Evolutionary conservation across 768 basidiomycete genomes (phyloP), one percentile per base, ranked within the genome.

Genomic region (Pleurotus sapidus): DNA sequence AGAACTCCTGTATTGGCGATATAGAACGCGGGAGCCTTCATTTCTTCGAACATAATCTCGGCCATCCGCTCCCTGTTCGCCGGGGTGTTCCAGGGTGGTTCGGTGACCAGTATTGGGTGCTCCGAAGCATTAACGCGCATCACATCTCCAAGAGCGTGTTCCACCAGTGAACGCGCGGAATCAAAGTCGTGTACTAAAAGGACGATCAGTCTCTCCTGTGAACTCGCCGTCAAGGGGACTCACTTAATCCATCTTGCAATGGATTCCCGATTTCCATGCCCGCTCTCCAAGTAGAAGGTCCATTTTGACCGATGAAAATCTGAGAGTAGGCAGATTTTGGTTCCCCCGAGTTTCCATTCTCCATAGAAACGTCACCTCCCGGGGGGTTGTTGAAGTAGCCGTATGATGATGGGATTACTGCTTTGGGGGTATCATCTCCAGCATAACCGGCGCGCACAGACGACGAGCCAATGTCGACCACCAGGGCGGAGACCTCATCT

Each of bases 401-500:
- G 72, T 93, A 98, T 45, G 84, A 80, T 3, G 95, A 91, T 6
- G 97, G 91, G 61, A 96, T 84, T 60, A 98, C 86, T 15, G 91
- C 89, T 72, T 93, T 93, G 15, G 97, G 97, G 9, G 90, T 84
- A 66, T 98, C 97, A 72, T 98, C 96, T 46, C 97, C 97, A 9
- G 97, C 96, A 71, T 98, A 97, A 54, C 97, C 97, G 9, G 94
- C 93, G 68, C 97, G 88, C 55, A 95, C 75, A 7, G 93, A 89
- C 23, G 90, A 89, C 9, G 91, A 79, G 25, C 97, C 97, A 68
- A 98, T 89, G 76, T 99, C 97, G 38, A 99, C 76, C 20, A 98
- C 97, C 53, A 98, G 77, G 27, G 96, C 97, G 37, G 94, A 90
- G n/a, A 98, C 94, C 76, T 98, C 95, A 69, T 98, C 95, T 97